Evolutionary conservation across 768 basidiomycete genomes (phyloP), one percentile per base, ranked within the genome.

Genomic region (Glaciozyma antarctica): DNA sequence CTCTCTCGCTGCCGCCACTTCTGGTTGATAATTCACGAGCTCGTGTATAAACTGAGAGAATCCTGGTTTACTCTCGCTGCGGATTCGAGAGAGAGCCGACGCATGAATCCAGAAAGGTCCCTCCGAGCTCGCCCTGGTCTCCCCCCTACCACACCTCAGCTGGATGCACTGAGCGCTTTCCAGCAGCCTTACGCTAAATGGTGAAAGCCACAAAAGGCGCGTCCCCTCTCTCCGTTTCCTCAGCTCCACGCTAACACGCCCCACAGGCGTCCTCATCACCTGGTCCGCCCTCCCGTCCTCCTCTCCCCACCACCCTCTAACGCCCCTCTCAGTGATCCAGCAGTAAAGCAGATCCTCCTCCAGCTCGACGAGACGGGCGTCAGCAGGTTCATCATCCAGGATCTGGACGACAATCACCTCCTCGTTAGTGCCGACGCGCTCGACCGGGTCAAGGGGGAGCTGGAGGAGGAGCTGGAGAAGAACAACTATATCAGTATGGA

Each of bases 341-440:
- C 88, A 1, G 90, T 92, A 65, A 92, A 91, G 77, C 88, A 90
- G 75, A 89, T 91, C 62, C 80, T 91, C 44, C 79, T 90, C 59
- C 80, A 83, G 13, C 82, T 80, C 61, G 88, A 91, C 74, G 87
- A 90, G 73, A 85, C 44, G 2, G 26, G 43, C 0, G 17, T 44
- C 0, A 44, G 58, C 15, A 54, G 63, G 28, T 92, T 92, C 75
- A 85, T 92, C 68, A 88, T 92, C 66, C 45, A 90, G 71, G 90
- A 92, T 72, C 76, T 92, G 30, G 90, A 91, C 73, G 88, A 90
- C 71, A 82, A 84, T 67, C 88, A 90, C 77, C 73, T 92, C 2
- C 83, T 91, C 60, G 86, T 91, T 75, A 87, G 87, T 72, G 85
- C 86, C 2, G 90, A 91, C 64, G 84, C 86, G 66, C 86, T 90